Evolutionary conservation across 164 flowering plant species (phyloP), one percentile per base, ranked within the genome.

Genomic region (Vitis rotundifolia): DNA sequence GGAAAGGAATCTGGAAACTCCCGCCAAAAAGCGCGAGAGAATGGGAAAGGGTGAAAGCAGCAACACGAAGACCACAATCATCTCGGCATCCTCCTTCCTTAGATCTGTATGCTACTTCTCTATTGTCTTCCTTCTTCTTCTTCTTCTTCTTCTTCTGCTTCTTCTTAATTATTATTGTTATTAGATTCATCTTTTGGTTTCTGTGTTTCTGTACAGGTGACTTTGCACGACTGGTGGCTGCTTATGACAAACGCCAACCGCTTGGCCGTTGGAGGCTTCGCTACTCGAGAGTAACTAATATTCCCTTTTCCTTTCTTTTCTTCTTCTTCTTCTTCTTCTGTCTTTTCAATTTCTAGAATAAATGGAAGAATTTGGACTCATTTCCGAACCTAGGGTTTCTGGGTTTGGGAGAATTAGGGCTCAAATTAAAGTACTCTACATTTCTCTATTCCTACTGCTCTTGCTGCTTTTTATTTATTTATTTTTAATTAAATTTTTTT

Each of bases 171-270:
- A 37, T 37, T 3, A 37, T 37, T 3, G 7, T 37, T 37, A 37
- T 37, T 37, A 37, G 44, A 37, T 37, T 37, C 44, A 37, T 37
- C 44, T 37, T 22, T 6, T 37, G 44, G 44, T 37, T 37, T 37
- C 7, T 37, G 44, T 37, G 44, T 37, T 31, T 37, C 44, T 64
- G 26, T 31, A 16, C 64, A 77, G 80, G 74, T 77, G n/a, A 50
- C 11, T 11, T 57, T 77, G 74, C 49, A 69, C 56, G 71, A 77
- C 18, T 77, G 80, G 80, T 77, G 80, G 80, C 71, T 77, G 58
- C 62, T 37, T 2, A 73, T 50, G 58, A 65, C 64, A 7, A 18
- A 61, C 7, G 63, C 18, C 19, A 66, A 73, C 53, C 65, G 66
- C 8, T 65, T 77, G 49, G 76, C 76, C 54, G 68, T 77, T 52